phyloP scores from a whole-genome alignment of 1,139 yeast genomes.

The Wickerhamomyces sp. region DNA sequence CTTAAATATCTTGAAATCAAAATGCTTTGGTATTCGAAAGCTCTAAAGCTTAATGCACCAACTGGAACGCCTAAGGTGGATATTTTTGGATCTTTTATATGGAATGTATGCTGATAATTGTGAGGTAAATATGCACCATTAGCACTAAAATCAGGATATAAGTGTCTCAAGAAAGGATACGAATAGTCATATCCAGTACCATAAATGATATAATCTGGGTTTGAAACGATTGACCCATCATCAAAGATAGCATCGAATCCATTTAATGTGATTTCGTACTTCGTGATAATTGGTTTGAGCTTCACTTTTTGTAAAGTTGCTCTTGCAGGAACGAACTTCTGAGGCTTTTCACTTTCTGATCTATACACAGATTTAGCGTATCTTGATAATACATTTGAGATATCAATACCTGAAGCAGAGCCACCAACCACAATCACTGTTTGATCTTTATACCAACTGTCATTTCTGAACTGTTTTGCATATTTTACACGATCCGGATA shows the following conservation, averaged over 20 bases:
- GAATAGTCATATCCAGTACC: slow-evolving; percentile 40
- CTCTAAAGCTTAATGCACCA: slow-evolving; percentile 14
- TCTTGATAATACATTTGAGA: slow-evolving; percentile 12
- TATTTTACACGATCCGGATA: slow-evolving; percentile 1
- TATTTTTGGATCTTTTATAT: slow-evolving; percentile 34
- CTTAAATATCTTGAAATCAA: slow-evolving; percentile 21
- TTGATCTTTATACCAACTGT: slow-evolving; percentile 26
- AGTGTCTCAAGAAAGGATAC: slow-evolving; percentile 29
- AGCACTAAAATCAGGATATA: slow-evolving; percentile 2
- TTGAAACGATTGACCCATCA: slow-evolving; percentile 29
- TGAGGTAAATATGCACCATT: slow-evolving; percentile 2
- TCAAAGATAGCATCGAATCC: slow-evolving; percentile 27
- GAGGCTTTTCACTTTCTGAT: slow-evolving; percentile 1
- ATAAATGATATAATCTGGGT: slow-evolving; percentile 34
- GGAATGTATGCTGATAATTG: slow-evolving; percentile 4
- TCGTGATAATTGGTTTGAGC: background rate
- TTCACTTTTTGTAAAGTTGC: background rate
- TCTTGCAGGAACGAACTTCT: background rate
- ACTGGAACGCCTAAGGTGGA: slow-evolving; percentile 27
- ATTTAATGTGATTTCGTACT: slow-evolving; percentile 3
- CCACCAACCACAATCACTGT: slow-evolving; percentile 36
- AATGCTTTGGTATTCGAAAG: slow-evolving; percentile 19
- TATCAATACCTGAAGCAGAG: slow-evolving; percentile 38
- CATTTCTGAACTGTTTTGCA: slow-evolving; percentile 23
- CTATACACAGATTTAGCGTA: slow-evolving; percentile 1